These are phyloP conservation scores for Calvatia gigantea DNA, from an alignment of 768 basidiomycete genomes.

Conservation along the genomic window DNA sequence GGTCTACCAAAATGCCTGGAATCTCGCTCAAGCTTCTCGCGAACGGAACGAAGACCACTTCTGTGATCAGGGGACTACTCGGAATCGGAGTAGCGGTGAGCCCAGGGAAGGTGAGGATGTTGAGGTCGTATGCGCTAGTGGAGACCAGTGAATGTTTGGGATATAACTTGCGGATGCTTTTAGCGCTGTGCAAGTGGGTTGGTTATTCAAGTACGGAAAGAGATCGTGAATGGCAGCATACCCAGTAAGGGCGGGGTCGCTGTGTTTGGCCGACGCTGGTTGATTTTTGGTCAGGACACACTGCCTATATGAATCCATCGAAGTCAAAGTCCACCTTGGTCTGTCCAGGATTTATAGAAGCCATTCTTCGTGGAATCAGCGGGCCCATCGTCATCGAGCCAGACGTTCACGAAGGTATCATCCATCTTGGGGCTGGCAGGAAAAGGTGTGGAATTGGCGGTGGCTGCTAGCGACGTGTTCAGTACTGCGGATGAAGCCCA, in stretches of 20 bases:
- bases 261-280: conserved; percentile 51
- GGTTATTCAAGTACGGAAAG: background rate
- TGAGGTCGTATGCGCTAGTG: conserved; percentile 42
- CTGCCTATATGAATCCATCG: background rate
- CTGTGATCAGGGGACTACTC: conserved; percentile 47
- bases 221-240: conserved; percentile 23
- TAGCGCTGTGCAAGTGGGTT: conserved; percentile 25
- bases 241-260: conserved; percentile 43
- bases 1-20: conserved; percentile 52
- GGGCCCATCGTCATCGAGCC: conserved; percentile 26
- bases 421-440: conserved; percentile 14
- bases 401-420: conserved; percentile 45
- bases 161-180: conserved; percentile 53
- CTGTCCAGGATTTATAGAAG: conserved; percentile 10
- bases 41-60: conserved; percentile 45
- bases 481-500: background rate
- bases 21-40: conserved; percentile 35
- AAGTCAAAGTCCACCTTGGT: background rate
- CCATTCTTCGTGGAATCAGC: background rate
- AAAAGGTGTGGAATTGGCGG: background rate
- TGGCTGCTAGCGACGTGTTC: background rate
- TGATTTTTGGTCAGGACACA: background rate
- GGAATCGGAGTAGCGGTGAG: conserved; percentile 41
- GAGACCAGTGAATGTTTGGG: conserved; percentile 59
- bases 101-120: conserved; percentile 50